Conservation (phyloP, 2,329 filamentous ascomycete species). For the Zymoseptoria crescenta region DNA sequence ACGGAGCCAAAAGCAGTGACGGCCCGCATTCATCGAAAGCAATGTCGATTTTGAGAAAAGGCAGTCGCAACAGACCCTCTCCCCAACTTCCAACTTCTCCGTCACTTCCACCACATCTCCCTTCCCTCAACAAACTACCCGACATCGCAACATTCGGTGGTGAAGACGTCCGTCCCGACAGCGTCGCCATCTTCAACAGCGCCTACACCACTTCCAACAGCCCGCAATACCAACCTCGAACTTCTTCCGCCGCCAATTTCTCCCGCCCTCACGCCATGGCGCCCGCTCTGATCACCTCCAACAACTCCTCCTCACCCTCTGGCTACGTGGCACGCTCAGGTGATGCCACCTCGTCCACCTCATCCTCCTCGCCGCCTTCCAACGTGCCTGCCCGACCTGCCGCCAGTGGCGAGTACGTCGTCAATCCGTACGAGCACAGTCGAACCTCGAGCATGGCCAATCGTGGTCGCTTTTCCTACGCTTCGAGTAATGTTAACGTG, state of each 20-base stretch:
- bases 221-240: conserved; percentile 35
- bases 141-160: conserved; percentile 53
- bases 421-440: conserved; percentile 56
- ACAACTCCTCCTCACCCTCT: conserved; percentile 22
- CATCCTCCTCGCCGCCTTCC: conserved; percentile 16
- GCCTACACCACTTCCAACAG: conserved; percentile 26
- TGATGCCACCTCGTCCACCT: conserved; percentile 14
- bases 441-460: conserved; percentile 93
- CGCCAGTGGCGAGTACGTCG: conserved; percentile 50
- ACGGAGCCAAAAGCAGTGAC: not conserved
- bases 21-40: not conserved
- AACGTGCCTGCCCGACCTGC: not conserved
- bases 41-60: conserved; percentile 29
- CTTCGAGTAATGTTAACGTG: conserved; percentile 73
- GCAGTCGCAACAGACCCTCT: conserved; percentile 15
- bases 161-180: conserved; percentile 55
- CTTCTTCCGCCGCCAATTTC: conserved; percentile 35
- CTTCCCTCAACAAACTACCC: conserved; percentile 37
- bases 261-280: conserved; percentile 23
- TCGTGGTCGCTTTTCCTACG: conserved; percentile 92
- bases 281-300: conserved; percentile 13
- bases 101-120: conserved; percentile 53
- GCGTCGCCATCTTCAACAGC: conserved; percentile 49
- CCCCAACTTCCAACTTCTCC: conserved; percentile 45
- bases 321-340: conserved; percentile 20